These are phyloP conservation scores for Schizonepeta tenuifolia DNA, from an alignment of 257 asterid species.

Conservation along the genomic window DNA sequence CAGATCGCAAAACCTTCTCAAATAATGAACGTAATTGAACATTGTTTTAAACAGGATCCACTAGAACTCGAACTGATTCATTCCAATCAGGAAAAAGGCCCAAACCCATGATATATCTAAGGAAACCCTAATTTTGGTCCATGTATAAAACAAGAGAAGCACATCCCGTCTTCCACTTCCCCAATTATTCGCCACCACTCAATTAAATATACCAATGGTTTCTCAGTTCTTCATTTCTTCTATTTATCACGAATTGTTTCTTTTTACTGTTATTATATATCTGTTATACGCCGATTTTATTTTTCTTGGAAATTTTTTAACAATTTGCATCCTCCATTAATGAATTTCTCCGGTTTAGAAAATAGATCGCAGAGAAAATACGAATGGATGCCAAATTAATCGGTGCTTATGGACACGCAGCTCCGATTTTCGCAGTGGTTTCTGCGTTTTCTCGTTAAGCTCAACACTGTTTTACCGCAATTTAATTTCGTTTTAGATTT, in stretches of 20 bases:
- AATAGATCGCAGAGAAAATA: constrained; percentile 37
- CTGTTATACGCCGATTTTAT: not conserved
- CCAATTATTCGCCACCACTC: not conserved
- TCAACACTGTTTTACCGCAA: constrained; percentile 28
- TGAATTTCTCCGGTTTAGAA: constrained; percentile 46
- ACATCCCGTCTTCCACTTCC: not conserved
- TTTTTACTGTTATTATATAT: not conserved
- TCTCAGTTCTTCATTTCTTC: not conserved
- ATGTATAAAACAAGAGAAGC: constrained; percentile 17
- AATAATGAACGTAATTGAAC: too few relatives aligned
- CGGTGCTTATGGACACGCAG: constrained; percentile 72
- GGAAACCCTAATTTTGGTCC: constrained; percentile 21
- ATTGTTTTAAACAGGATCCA: not conserved
- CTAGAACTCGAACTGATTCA: not conserved
- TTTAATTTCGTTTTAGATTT: not conserved
- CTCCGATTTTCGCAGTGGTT: constrained; percentile 42
- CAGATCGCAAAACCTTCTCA: too few relatives aligned
- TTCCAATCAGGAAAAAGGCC: not conserved
- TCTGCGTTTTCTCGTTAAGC: constrained; percentile 77
- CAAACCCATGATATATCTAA: not conserved
- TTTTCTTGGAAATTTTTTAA: not conserved
- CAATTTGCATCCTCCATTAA: constrained; percentile 40
- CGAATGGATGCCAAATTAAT: constrained; percentile 55
- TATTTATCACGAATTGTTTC: too few relatives aligned
- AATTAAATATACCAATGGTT: not conserved